Percentiles rank a stretch among this genome's conserved stretches.
Conservation (phyloP, 345 rosid species). For the Capsella bursapastoris region DNA sequence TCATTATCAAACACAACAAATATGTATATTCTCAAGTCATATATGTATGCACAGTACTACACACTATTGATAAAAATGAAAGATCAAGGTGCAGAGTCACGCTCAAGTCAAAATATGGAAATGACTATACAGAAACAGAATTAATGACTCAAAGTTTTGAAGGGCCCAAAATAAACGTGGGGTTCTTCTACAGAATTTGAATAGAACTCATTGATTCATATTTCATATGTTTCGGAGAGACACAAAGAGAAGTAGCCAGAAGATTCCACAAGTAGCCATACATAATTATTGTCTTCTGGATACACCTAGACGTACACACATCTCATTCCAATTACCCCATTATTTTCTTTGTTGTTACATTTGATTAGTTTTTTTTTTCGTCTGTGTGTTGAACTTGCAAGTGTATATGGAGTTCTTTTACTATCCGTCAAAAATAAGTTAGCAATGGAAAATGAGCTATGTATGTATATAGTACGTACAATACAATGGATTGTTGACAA, state of each 20-base stretch:
- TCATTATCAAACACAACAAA: not conserved
- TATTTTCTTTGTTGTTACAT: not conserved
- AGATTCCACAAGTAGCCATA: slow-evolving; percentile 28
- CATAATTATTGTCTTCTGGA: slow-evolving; percentile 32
- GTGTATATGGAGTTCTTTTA: not conserved
- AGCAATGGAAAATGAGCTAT: not conserved
- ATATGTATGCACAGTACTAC: too few species aligned
- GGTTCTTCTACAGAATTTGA: slow-evolving; percentile 14
- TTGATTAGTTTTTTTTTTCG: not conserved
- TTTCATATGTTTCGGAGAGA: slow-evolving; percentile 5
- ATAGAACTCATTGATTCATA: slow-evolving; percentile 17
- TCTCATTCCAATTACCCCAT: slow-evolving; percentile 19
- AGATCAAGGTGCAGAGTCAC: not conserved
- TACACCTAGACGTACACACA: slow-evolving; percentile 22
- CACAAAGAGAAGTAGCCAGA: slow-evolving; percentile 27
- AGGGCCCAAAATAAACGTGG: slow-evolving; percentile 30
- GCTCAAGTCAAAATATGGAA: slow-evolving; percentile 24
- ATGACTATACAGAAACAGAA: slow-evolving; percentile 34
- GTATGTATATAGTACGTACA: not conserved
- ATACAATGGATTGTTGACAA: not conserved
- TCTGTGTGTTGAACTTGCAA: not conserved
- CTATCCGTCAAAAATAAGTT: not conserved
- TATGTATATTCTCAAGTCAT: not conserved
- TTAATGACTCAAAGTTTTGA: slow-evolving; percentile 28
- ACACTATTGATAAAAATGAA: slow-evolving; percentile 16